Percentiles rank a stretch among this genome's conserved stretches.
phyloP scores from a whole-genome alignment of 257 asterid species.

The Solanum etuberosum region DNA sequence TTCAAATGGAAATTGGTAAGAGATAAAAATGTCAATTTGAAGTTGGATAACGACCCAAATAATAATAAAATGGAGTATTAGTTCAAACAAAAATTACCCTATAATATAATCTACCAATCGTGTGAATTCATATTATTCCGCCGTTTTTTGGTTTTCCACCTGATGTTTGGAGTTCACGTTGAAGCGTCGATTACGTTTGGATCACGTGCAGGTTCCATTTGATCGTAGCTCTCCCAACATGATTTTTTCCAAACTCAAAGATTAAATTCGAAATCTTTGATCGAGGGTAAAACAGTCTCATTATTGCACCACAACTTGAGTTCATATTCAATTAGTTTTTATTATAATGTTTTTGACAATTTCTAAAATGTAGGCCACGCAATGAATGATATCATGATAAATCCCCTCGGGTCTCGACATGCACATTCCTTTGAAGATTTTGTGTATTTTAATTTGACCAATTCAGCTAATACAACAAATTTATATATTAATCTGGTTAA shows the following conservation, averaged over 20 bases:
- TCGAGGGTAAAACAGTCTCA: rapidly evolving
- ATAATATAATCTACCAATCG: background rate
- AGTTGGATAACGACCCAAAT: background rate
- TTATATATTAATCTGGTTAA: background rate
- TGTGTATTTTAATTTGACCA: background rate
- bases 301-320: rapidly evolving
- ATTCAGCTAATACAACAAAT: background rate
- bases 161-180: rapidly evolving
- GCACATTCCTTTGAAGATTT: background rate
- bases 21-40: background rate
- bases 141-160: background rate
- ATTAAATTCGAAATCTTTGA: rapidly evolving
- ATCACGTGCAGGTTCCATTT: rapidly evolving
- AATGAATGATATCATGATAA: background rate
- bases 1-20: background rate
- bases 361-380: background rate
- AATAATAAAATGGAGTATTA: background rate
- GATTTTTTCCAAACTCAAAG: no score
- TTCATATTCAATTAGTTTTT: background rate
- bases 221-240: rapidly evolving
- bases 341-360: background rate
- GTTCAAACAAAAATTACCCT: background rate
- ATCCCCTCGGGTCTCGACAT: background rate
- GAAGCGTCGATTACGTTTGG: rapidly evolving
- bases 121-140: background rate